These are phyloP conservation scores for Podaxis pistillaris DNA, from an alignment of 768 basidiomycete species.

Conservation along the genomic window DNA sequence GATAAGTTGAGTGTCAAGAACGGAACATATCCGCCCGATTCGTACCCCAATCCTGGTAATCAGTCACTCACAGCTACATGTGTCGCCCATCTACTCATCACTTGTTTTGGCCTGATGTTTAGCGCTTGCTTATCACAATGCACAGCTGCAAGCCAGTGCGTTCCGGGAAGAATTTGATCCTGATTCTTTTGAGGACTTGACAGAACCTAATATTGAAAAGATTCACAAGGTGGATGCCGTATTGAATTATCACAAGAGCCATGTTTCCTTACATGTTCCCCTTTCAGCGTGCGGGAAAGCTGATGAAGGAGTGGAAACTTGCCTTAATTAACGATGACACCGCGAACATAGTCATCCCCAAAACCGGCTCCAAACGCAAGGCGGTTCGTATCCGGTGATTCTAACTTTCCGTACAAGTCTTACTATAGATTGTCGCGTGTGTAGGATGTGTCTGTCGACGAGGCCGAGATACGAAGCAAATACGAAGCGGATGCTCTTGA, in stretches of 20 bases:
- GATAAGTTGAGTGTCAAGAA: slow-evolving; percentile 77
- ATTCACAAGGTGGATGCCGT: slow-evolving; percentile 69
- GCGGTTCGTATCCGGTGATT: slow-evolving; percentile 45
- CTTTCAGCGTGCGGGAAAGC: slow-evolving; percentile 26
- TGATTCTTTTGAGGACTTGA: slow-evolving; percentile 77
- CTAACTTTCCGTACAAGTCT: not conserved
- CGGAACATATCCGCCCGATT: slow-evolving; percentile 83
- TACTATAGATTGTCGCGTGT: not conserved
- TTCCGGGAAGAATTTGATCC: slow-evolving; percentile 88
- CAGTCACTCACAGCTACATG: slow-evolving; percentile 12
- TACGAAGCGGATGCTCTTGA: slow-evolving; percentile 56
- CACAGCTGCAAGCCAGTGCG: slow-evolving; percentile 87
- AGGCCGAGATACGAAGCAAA: slow-evolving; percentile 71
- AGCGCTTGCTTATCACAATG: slow-evolving; percentile 89
- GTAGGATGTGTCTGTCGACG: slow-evolving; percentile 63
- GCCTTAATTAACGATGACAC: slow-evolving; percentile 61
- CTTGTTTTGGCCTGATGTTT: slow-evolving; percentile 8
- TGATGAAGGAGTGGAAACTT: slow-evolving; percentile 72
- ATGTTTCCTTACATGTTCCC: slow-evolving; percentile 35
- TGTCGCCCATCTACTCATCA: slow-evolving; percentile 11
- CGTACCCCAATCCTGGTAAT: slow-evolving; percentile 87
- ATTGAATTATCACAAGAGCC: slow-evolving; percentile 40
- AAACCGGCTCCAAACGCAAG: slow-evolving; percentile 67
- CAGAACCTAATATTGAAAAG: slow-evolving; percentile 69
- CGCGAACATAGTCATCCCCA: slow-evolving; percentile 47